phyloP scores from a whole-genome alignment of 1,139 yeast genomes.

The Saccharomycopsis hybrid region DNA sequence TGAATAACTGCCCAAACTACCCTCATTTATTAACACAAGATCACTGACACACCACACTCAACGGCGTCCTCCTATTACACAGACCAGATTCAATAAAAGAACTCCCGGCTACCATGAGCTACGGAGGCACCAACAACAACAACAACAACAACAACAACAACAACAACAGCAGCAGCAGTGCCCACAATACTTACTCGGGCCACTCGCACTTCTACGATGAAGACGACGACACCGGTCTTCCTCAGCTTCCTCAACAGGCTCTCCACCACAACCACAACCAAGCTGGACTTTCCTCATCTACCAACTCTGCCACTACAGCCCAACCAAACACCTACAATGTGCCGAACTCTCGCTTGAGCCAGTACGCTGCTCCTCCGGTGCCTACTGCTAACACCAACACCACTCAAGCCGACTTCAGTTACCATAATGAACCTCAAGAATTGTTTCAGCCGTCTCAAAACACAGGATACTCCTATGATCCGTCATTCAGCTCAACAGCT shows the following conservation, averaged over 20 bases:
- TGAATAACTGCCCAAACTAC: too few species aligned
- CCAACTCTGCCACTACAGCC: not conserved
- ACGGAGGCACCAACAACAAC: not conserved
- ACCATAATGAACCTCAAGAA: not conserved
- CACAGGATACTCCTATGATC: too few species aligned
- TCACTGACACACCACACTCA: too few species aligned
- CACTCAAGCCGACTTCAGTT: not conserved
- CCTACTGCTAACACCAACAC: constrained; percentile 4
- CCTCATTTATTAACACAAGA: too few species aligned
- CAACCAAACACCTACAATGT: not conserved
- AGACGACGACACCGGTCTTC: constrained; percentile 7
- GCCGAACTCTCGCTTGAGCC: not conserved
- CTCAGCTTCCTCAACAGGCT: constrained; percentile 14
- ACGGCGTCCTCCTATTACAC: too few species aligned
- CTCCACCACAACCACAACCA: not conserved
- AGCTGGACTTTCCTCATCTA: not conserved
- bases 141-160: not conserved
- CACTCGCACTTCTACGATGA: not conserved
- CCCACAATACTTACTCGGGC: not conserved
- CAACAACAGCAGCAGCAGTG: not conserved
- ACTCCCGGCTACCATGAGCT: not conserved
- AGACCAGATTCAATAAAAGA: too few species aligned
- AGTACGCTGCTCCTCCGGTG: not conserved
- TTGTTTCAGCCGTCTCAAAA: too few species aligned
- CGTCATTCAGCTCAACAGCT: too few species aligned